Base-by-base conservation (phyloP, 495 filamentous ascomycete species). In the Sabuloglossum arenarium region DNA sequence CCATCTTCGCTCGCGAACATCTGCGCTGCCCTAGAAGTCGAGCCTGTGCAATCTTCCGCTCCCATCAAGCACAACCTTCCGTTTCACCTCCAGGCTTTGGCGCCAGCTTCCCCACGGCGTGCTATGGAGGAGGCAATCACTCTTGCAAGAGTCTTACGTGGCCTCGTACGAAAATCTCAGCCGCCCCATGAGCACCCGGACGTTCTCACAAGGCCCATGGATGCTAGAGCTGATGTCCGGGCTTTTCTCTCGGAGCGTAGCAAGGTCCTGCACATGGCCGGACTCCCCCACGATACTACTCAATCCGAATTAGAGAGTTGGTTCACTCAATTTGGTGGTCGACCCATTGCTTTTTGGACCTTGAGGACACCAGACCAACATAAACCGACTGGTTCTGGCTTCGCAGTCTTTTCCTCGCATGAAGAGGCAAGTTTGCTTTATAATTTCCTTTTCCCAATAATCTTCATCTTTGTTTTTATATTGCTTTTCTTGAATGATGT, bases 271-370 rank as follows among this genome's bases (percentile, higher is more conserved):
- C 91, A 98, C 69, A 86, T 98, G 79, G 93, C 86, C 61, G 91
- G 91, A 37, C 76, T 98, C 51, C 91, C 91, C 42, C 91, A 98
- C 65, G 91, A 98, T 64, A 98, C 91, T 27, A 98, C 91, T 1
- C 91, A 98, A 70, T 95, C 88, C 16, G 91, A 97, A 69, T 74
- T 98, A 32, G 91, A 97, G 71, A 94, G 87, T 68, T 98, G 91
- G 91, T 98, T 96, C 68, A 98, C 91, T 25, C 91, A 98, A 66
- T 98, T 94, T 63, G 90, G 91, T 56, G 91, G 91, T 45, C 85
- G 91, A 19, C 91, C 91, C n/a, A 97, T 97, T 72, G 90, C 90
- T 23, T 98, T 98, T 70, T 98, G 90, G 90, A 98, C 91, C 21
- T 74, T 98, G 54, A 86, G 91, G 43, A 97, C 91, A 23, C 91